Percentiles rank a stretch among this genome's conserved stretches.
Conservation (phyloP, 345 rosid genomes). For the Odontarrhena argentea region DNA sequence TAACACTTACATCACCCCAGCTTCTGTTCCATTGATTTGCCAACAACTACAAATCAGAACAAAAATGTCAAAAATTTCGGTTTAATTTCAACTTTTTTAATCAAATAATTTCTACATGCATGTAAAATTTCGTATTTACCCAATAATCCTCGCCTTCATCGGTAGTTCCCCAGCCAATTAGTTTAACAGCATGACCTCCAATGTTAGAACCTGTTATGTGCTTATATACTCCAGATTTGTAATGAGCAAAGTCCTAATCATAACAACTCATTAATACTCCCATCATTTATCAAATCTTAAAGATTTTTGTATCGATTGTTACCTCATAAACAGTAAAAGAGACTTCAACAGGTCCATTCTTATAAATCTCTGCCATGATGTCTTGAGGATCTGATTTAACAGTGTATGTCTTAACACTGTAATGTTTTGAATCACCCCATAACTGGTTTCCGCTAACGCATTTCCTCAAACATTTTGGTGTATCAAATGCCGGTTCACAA, state of each 20-base stretch:
- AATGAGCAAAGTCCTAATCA: slow-evolving; percentile 88
- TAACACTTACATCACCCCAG: slow-evolving; percentile 89
- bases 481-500: slow-evolving; percentile 82
- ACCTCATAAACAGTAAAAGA: slow-evolving; percentile 94
- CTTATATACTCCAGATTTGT: slow-evolving; percentile 91
- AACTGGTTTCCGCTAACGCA: slow-evolving; percentile 70
- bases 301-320: not conserved
- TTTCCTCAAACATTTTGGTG: slow-evolving; percentile 77
- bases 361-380: slow-evolving; percentile 87
- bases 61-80: not conserved
- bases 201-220: slow-evolving; percentile 67
- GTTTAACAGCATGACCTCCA: slow-evolving; percentile 98
- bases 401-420: slow-evolving; percentile 67
- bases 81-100: not conserved
- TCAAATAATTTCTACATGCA: not conserved
- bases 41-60: slow-evolving; percentile 59
- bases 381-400: slow-evolving; percentile 62
- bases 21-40: slow-evolving; percentile 93
- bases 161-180: slow-evolving; percentile 95
- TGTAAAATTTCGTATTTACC: slow-evolving; percentile 46
- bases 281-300: not conserved
- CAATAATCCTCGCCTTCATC: slow-evolving; percentile 87
- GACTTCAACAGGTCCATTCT: slow-evolving; percentile 95
- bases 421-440: slow-evolving; percentile 83
- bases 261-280: slow-evolving; percentile 22